A percentile compares a stretch with the other conserved stretches of the same genome.
These are phyloP conservation scores for Amaranthus tricolor DNA, from an alignment of 179 eudicot genomes.

Conservation along the genomic window DNA sequence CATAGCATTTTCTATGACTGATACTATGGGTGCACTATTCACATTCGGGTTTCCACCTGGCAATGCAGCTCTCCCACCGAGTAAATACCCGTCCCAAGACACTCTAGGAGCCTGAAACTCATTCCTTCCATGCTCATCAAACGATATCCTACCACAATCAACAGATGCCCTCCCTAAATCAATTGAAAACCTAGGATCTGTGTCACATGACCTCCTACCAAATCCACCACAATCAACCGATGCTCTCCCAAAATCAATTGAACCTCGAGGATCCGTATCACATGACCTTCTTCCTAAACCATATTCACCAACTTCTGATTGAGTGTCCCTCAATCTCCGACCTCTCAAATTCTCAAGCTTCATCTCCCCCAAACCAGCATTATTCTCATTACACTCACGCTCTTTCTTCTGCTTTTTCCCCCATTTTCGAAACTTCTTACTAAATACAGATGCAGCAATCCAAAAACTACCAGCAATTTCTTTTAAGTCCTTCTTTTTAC, in stretches of 20 bases:
- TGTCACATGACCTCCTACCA: slow-evolving; percentile 57
- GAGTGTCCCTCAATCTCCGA: slow-evolving; percentile 41
- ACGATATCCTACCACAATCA: slow-evolving; percentile 48
- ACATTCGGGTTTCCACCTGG: slow-evolving; percentile 22
- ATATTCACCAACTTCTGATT: slow-evolving; percentile 36
- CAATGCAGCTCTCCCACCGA: slow-evolving; percentile 42
- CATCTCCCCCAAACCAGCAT: slow-evolving; percentile 32
- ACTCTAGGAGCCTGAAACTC: slow-evolving; percentile 81
- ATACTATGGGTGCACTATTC: slow-evolving; percentile 50
- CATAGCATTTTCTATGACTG: slow-evolving; percentile 71
- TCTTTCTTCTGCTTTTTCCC: slow-evolving; percentile 45
- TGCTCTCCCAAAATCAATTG: slow-evolving; percentile 34
- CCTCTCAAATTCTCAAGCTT: slow-evolving; percentile 41
- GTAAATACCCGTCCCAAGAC: slow-evolving; percentile 89
- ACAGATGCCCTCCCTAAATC: slow-evolving; percentile 55
- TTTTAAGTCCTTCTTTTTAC: slow-evolving; percentile 41
- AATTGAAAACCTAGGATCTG: slow-evolving; percentile 61
- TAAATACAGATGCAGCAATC: slow-evolving; percentile 69
- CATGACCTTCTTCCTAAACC: slow-evolving; percentile 51
- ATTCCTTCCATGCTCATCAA: slow-evolving; percentile 37
- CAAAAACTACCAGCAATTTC: slow-evolving; percentile 57
- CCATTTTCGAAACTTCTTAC: slow-evolving; percentile 73
- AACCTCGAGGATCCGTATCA: slow-evolving; percentile 55
- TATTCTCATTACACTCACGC: background rate
- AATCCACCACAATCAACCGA: slow-evolving; percentile 36